phyloP scores from a whole-genome alignment of 23 red algal species.

The Pyropia yezoensis region DNA sequence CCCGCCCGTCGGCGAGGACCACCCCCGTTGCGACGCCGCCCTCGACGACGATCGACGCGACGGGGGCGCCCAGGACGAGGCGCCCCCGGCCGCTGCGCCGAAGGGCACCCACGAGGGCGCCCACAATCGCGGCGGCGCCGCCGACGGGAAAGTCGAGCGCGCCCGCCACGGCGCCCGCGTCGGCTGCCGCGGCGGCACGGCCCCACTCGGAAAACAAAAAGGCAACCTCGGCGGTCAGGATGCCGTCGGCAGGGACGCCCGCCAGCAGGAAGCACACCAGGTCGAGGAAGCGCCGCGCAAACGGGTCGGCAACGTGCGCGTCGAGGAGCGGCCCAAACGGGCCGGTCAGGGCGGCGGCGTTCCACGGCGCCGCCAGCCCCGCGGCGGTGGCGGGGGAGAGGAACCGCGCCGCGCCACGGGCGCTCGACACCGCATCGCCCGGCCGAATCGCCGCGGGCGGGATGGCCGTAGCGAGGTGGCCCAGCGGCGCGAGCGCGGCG shows the following conservation, averaged over 20 bases:
- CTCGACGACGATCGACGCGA: conserved; percentile 9
- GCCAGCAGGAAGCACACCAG: conserved; percentile 73
- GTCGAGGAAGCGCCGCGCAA: conserved; percentile 53
- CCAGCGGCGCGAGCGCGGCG: conserved; percentile 16
- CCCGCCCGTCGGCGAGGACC: no score
- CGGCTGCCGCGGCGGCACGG: not conserved
- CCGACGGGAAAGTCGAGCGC: conserved; percentile 68
- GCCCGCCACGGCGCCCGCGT: not conserved
- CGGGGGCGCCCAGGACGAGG: not conserved
- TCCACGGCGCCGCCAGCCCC: no score
- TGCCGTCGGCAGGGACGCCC: conserved; percentile 39
- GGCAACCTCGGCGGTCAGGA: conserved; percentile 70
- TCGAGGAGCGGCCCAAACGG: conserved; percentile 50
- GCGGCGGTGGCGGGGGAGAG: no score
- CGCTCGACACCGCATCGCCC: conserved; percentile 15
- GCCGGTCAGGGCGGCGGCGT: conserved; percentile 6
- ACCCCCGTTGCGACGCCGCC: not conserved
- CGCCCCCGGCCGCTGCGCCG: conserved; percentile 7
- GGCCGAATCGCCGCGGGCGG: conserved; percentile 39
- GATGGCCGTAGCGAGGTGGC: conserved; percentile 21
- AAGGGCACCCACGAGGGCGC: conserved; percentile 43
- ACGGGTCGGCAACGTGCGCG: conserved; percentile 29
- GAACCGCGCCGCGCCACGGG: no score
- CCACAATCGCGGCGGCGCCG: conserved; percentile 44
- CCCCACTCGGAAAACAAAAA: conserved; percentile 61